Conservation (phyloP, 2,329 filamentous ascomycete species). For the Hirsutella minnesotensis region DNA sequence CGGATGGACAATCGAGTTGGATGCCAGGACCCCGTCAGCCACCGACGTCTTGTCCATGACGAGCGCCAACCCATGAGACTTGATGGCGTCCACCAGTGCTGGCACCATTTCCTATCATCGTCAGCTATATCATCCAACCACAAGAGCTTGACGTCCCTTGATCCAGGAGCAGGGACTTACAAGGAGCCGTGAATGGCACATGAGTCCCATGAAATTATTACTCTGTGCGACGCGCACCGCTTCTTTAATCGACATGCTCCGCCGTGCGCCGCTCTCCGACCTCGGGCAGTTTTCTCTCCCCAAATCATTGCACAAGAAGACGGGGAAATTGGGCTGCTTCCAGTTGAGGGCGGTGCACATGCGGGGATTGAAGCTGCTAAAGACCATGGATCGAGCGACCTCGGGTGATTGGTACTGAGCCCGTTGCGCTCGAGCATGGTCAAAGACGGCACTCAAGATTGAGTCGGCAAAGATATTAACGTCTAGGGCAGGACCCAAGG, state of each 20-base stretch:
- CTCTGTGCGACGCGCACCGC: conserved; percentile 83
- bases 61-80: conserved; percentile 82
- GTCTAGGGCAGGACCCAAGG: conserved; percentile 64
- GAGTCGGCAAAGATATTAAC: conserved; percentile 80
- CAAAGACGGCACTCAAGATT: conserved; percentile 76
- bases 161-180: too few relatives aligned
- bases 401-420: conserved; percentile 54
- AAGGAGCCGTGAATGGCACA: conserved; percentile 77
- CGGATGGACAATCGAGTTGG: conserved; percentile 45
- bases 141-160: too few relatives aligned
- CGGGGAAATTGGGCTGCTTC: conserved; percentile 98
- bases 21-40: conserved; percentile 24
- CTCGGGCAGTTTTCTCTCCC: conserved; percentile 48
- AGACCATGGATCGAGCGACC: conserved; percentile 75
- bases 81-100: conserved; percentile 83
- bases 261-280: conserved; percentile 29
- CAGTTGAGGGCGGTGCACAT: conserved; percentile 93
- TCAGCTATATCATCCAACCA: conserved; percentile 8
- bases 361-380: conserved; percentile 83
- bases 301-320: conserved; percentile 89
- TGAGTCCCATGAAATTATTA: conserved; percentile 97
- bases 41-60: conserved; percentile 71
- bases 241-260: conserved; percentile 83
- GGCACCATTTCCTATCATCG: conserved; percentile 71
- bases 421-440: conserved; percentile 64